Base-by-base conservation (phyloP, 257 asterid genomes). In the Nicotiana obtusifolia region DNA sequence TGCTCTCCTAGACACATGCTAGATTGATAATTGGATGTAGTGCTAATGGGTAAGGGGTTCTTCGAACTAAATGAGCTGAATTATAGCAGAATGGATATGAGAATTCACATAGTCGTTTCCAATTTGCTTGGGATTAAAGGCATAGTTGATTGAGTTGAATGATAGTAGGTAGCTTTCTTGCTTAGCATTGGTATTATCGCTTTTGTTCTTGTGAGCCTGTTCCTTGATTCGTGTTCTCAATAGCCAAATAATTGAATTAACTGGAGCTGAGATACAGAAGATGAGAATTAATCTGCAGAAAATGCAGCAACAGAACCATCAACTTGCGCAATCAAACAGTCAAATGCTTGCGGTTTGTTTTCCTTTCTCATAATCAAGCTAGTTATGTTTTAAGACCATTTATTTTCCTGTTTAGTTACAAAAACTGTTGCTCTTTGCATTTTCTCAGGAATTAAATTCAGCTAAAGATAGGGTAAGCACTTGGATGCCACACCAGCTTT, bases 371-470 rank as follows among this genome's bases (percentile, higher is more conserved):
- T 49, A 49, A 10, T 17, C 52, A 76, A 53, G 26, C 17, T 53
- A 76, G 49, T 26, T n/a, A 26, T 53, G 54, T 33, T 76, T 53
- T 53, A 5, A 33, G 24, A 1, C 76, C 24, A 66, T 41, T 17
- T 66, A 17, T 26, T 66, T 66, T 66, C 15, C 15, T 1, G 76
- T 20, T 22, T 14, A 17, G 7, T 33, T 66, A 64, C 69, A 26
- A 11, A 64, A 66, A 33, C 6, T 30, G 17, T 16, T 65, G 17
- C n/a, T 31, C 7, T 65, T 17, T 49, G 68, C 89, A 76, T 47
- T 66, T 56, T 77, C 89, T 86, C 95, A 94, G 98, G 98, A 94
- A 66, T 35, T 92, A 82, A 94, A 90, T 87, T 88, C 90, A 47
- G 85, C 88, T 76, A 92, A 86, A 90, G 95, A 91, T 81, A 88